A percentile compares a stretch with the other conserved stretches of the same genome.
Evolutionary conservation across 371 early-diverging fungal species (phyloP).

Genomic region (Rhizopus delemar): DNA sequence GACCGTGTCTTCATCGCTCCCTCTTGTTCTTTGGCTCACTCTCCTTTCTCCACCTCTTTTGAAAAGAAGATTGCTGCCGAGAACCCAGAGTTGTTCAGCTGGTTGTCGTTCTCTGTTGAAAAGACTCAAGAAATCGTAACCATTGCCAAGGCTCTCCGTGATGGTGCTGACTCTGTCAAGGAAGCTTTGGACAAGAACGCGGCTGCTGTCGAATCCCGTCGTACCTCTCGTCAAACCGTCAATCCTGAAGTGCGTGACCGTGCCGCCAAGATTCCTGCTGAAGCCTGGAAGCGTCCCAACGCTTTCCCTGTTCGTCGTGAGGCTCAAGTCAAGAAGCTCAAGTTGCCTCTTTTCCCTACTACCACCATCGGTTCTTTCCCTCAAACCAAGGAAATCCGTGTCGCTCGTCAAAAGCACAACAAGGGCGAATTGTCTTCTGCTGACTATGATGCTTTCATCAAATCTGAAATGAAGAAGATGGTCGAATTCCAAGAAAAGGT

Average conservation of each 20-base stretch:
- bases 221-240: constrained; percentile 79
- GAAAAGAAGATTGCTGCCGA: constrained; percentile 75
- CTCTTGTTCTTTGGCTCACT: constrained; percentile 91
- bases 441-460: constrained; percentile 84
- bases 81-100: constrained; percentile 80
- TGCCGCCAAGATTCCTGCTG: constrained; percentile 66
- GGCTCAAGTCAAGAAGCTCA: constrained; percentile 77
- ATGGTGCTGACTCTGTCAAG: constrained; percentile 68
- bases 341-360: constrained; percentile 92
- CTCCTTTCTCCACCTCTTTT: constrained; percentile 84
- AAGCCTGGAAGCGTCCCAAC: constrained; percentile 75
- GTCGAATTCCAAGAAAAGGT: constrained; percentile 86
- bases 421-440: constrained; percentile 73
- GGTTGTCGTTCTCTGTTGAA: constrained; percentile 93
- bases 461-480: constrained; percentile 81
- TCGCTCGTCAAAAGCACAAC: constrained; percentile 86
- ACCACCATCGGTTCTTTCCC: constrained; percentile 98
- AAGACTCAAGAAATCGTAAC: constrained; percentile 82
- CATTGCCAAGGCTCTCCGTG: constrained; percentile 72
- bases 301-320: constrained; percentile 75
- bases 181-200: constrained; percentile 74
- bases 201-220: constrained; percentile 71
- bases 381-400: constrained; percentile 94
- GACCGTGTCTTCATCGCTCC: constrained; percentile 83
- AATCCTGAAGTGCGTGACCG: constrained; percentile 82